Evolutionary conservation across 2,329 filamentous ascomycete genomes (phyloP).

Genomic region (Ophiostoma triangulosporum): DNA sequence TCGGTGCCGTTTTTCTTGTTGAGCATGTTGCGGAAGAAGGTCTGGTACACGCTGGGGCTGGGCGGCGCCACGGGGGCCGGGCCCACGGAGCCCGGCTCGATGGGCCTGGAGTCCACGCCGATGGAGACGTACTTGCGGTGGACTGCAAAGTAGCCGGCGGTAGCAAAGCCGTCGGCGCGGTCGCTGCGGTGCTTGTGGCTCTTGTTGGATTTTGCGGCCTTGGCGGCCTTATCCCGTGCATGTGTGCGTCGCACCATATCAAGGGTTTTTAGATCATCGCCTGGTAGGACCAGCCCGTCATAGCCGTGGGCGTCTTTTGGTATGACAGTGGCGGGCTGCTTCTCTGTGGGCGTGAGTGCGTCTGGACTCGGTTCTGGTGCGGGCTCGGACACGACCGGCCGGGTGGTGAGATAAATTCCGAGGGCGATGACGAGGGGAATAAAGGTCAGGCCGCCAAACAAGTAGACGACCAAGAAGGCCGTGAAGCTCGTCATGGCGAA

Average conservation of each 20-base stretch:
- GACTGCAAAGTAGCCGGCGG: slow-evolving; percentile 84
- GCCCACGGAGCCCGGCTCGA: slow-evolving; percentile 64
- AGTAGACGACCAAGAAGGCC: slow-evolving; percentile 58
- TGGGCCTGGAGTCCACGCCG: slow-evolving; percentile 83
- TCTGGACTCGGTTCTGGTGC: neutral
- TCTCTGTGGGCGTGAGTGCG: slow-evolving; percentile 19
- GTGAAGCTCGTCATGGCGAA: slow-evolving; percentile 35
- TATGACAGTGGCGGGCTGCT: neutral
- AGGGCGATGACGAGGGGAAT: slow-evolving; percentile 55
- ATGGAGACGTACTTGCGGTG: slow-evolving; percentile 85
- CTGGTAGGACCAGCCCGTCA: slow-evolving; percentile 34
- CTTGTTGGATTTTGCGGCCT: neutral
- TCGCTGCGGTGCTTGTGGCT: slow-evolving; percentile 37
- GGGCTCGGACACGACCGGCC: slow-evolving; percentile 46
- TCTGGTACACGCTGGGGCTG: slow-evolving; percentile 91
- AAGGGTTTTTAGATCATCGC: slow-evolving; percentile 52
- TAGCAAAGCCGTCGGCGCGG: slow-evolving; percentile 59
- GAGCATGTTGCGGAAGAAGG: slow-evolving; percentile 94
- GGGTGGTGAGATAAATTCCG: slow-evolving; percentile 44
- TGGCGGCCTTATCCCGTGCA: slow-evolving; percentile 25
- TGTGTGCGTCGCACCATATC: slow-evolving; percentile 23
- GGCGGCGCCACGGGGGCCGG: slow-evolving; percentile 60
- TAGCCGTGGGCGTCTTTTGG: neutral
- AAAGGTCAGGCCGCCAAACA: slow-evolving; percentile 80
- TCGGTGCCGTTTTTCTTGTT: slow-evolving; percentile 48